Percentiles rank a stretch among this genome's conserved stretches.
These are phyloP conservation scores for Uromyces viciae-fabae DNA, from an alignment of 1,284 basidiomycete species.

Conservation along the genomic window DNA sequence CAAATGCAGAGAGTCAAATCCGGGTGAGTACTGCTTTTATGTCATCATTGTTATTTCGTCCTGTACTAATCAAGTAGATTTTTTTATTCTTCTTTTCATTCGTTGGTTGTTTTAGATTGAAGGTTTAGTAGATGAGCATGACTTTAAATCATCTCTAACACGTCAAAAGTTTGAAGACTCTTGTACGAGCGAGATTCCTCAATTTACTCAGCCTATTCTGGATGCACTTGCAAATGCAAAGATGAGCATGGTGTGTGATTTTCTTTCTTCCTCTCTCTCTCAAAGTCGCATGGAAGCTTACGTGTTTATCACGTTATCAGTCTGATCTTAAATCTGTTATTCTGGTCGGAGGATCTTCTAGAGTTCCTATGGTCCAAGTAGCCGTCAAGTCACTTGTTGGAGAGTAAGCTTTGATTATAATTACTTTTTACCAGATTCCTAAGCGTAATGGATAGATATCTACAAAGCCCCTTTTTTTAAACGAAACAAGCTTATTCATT, in stretches of 20 bases:
- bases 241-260: conserved; percentile 62
- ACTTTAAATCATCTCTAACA: conserved; percentile 75
- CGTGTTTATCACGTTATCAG: conserved; percentile 53
- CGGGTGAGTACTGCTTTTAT: conserved; percentile 59
- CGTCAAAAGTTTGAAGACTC: conserved; percentile 72
- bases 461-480: no score
- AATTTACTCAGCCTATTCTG: conserved; percentile 70
- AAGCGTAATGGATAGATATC: no score
- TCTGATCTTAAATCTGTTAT: conserved; percentile 81
- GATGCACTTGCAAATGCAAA: conserved; percentile 71
- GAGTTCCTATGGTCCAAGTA: conserved; percentile 85
- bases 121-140: conserved; percentile 81
- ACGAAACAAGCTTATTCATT: conserved; percentile 43
- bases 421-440: conserved; percentile 3
- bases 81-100: conserved; percentile 24
- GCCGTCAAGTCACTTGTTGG: conserved; percentile 73
- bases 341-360: conserved; percentile 79
- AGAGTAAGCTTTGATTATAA: conserved; percentile 59
- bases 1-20: conserved; percentile 74
- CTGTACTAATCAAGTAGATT: background rate
- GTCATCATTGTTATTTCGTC: background rate
- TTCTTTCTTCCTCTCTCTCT: conserved; percentile 5
- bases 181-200: conserved; percentile 59
- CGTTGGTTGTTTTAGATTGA: conserved; percentile 64
- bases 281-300: background rate